phyloP scores from a whole-genome alignment of 805 yeast species.

The Maudiozyma bulderi region DNA sequence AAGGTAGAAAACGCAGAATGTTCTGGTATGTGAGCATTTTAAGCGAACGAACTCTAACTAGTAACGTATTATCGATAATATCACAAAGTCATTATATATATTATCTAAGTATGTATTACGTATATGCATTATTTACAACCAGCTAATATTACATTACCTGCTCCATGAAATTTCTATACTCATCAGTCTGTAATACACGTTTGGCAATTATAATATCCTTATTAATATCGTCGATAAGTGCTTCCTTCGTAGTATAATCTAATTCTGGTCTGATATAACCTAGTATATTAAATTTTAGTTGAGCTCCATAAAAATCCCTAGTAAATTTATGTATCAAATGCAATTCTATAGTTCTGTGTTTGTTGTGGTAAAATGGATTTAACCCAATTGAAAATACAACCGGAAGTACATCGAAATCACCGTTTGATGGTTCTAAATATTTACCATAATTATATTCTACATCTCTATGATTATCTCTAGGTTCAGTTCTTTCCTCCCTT shows the following conservation, averaged over 20 bases:
- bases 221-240: slow-evolving; percentile 74
- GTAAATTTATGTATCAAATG: slow-evolving; percentile 72
- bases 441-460: slow-evolving; percentile 58
- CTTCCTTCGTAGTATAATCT: slow-evolving; percentile 75
- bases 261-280: slow-evolving; percentile 91
- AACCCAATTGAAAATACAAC: slow-evolving; percentile 95
- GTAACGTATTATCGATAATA: slow-evolving; percentile 4
- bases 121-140: no score
- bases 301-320: slow-evolving; percentile 73
- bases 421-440: slow-evolving; percentile 27
- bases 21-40: no score
- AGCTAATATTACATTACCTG: not conserved
- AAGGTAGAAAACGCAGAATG: no score
- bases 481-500: slow-evolving; percentile 13
- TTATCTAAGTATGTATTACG: not conserved
- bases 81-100: not conserved
- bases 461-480: slow-evolving; percentile 31
- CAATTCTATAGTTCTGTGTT: slow-evolving; percentile 73
- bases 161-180: slow-evolving; percentile 4
- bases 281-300: slow-evolving; percentile 54
- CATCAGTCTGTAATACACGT: slow-evolving; percentile 1
- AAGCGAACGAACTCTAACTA: no score
- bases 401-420: slow-evolving; percentile 48
- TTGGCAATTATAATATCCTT: slow-evolving; percentile 64
- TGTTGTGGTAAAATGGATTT: slow-evolving; percentile 84